phyloP scores from a whole-genome alignment of 2,329 filamentous ascomycete species.

The Periglandula ipomoeae region DNA sequence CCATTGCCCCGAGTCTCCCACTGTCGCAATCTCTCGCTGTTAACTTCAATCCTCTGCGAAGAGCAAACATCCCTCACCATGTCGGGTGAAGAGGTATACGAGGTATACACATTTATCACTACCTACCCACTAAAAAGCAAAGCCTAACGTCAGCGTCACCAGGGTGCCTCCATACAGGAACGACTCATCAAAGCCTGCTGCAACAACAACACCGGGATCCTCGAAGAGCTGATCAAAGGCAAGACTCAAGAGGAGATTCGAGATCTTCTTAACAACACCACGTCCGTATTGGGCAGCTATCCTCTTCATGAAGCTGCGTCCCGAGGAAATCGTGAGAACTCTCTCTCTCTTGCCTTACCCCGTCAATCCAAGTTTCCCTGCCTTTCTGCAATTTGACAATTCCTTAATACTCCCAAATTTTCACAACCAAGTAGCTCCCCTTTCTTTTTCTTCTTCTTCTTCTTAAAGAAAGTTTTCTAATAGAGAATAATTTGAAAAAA shows the following conservation, averaged over 20 bases:
- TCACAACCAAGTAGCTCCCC: too few relatives aligned
- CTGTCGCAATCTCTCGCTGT: too few relatives aligned
- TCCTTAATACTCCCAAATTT: background rate
- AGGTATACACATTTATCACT: constrained; percentile 6
- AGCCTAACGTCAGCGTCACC: background rate
- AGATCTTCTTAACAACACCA: constrained; percentile 73
- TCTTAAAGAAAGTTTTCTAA: too few relatives aligned
- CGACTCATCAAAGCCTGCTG: constrained; percentile 87
- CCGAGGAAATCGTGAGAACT: constrained; percentile 64
- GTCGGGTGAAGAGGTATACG: constrained; percentile 14
- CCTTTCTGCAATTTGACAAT: too few relatives aligned
- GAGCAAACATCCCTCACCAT: constrained; percentile 3
- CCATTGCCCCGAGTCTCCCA: too few relatives aligned
- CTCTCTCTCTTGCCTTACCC: background rate
- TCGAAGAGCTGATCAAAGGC: constrained; percentile 61
- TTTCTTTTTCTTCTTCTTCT: too few relatives aligned
- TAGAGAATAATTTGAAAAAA: too few relatives aligned
- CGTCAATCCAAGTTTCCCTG: too few relatives aligned
- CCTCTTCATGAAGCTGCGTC: constrained; percentile 83
- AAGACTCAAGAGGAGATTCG: constrained; percentile 59
- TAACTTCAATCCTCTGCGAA: too few relatives aligned
- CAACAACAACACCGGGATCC: constrained; percentile 81
- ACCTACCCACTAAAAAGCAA: background rate
- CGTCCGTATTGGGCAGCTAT: constrained; percentile 78
- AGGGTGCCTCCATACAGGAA: constrained; percentile 82